Conservation (phyloP, 129 eudicot species). For the Centrapalus pauciflorus region DNA sequence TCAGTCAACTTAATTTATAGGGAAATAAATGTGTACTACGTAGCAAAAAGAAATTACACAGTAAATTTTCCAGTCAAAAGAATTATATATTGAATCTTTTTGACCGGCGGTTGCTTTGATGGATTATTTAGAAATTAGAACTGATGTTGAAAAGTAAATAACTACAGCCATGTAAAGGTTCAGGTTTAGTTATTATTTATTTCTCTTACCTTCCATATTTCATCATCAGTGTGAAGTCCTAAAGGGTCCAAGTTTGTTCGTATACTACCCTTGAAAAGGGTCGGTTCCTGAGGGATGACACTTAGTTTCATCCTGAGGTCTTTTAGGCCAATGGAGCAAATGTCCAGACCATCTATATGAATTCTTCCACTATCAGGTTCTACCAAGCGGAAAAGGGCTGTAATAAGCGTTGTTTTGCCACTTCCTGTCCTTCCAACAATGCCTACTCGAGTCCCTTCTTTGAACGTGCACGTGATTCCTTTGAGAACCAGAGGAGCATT, state of each 20-base stretch:
- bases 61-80: background rate
- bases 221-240: constrained; percentile 56
- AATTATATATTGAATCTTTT: background rate
- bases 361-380: constrained; percentile 66
- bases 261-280: constrained; percentile 66
- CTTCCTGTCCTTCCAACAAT: constrained; percentile 92
- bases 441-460: constrained; percentile 72
- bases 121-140: background rate
- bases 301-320: constrained; percentile 74
- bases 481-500: constrained; percentile 74
- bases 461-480: constrained; percentile 72
- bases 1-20: background rate
- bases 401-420: constrained; percentile 75
- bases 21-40: background rate
- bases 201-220: constrained; percentile 59
- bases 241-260: constrained; percentile 70
- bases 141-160: background rate
- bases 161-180: background rate
- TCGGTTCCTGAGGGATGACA: constrained; percentile 87
- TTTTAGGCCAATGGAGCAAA: constrained; percentile 61
- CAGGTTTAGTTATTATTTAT: background rate
- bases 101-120: background rate
- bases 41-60: background rate
- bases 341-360: constrained; percentile 53
- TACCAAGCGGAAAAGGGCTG: constrained; percentile 69